These are phyloP conservation scores for Scorias spongiosa DNA, from an alignment of 2,329 filamentous ascomycete genomes.

Conservation along the genomic window DNA sequence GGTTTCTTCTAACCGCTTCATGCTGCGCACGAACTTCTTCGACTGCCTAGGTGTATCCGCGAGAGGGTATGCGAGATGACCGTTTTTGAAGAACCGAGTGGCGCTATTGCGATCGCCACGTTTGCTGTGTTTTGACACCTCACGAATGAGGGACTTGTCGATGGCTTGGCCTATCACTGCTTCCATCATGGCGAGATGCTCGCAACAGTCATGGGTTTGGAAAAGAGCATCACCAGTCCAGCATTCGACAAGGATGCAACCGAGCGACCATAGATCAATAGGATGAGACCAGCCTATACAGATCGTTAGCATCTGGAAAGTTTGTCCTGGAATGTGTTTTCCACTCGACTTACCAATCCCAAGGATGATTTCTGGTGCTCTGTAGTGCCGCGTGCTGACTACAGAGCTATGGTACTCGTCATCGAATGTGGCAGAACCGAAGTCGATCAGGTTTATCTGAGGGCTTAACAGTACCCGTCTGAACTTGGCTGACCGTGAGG, in stretches of 20 bases:
- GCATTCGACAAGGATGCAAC: constrained; percentile 53
- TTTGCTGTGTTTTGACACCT: constrained; percentile 15
- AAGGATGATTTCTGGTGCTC: constrained; percentile 52
- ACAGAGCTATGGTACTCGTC: constrained; percentile 55
- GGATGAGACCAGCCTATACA: constrained; percentile 45
- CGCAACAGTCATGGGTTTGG: constrained; percentile 53
- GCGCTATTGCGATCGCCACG: constrained; percentile 16
- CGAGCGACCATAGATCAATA: constrained; percentile 56
- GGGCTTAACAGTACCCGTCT: constrained; percentile 48
- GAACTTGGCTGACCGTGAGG: constrained; percentile 42
- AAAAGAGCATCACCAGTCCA: constrained; percentile 54
- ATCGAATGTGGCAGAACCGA: constrained; percentile 52
- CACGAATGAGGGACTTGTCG: constrained; percentile 18
- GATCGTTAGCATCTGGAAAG: not conserved
- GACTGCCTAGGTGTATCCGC: constrained; percentile 47
- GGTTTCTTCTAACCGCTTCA: constrained; percentile 47
- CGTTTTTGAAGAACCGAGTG: constrained; percentile 19
- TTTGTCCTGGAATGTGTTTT: not conserved
- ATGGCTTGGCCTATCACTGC: constrained; percentile 18
- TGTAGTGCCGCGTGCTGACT: constrained; percentile 51
- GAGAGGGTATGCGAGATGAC: constrained; percentile 48
- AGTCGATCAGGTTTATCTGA: constrained; percentile 53
- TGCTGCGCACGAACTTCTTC: constrained; percentile 52
- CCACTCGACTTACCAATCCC: constrained; percentile 33
- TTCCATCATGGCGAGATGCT: constrained; percentile 58